A percentile compares a stretch with the other conserved stretches of the same genome.
These are phyloP conservation scores for Oleoguttula mirabilis DNA, from an alignment of 495 filamentous ascomycete species.

Conservation along the genomic window DNA sequence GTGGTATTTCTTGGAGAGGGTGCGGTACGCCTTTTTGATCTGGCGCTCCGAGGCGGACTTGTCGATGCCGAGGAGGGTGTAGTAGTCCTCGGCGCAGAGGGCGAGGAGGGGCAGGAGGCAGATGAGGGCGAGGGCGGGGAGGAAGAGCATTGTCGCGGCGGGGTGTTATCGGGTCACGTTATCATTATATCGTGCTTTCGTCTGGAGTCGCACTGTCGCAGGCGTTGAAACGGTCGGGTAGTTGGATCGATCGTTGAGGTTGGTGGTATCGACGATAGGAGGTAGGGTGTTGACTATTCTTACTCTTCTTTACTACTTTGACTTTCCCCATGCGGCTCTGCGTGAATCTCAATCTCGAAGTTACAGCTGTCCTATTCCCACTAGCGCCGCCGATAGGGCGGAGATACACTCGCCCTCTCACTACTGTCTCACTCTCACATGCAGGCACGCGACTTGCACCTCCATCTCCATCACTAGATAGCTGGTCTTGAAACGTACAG, in stretches of 20 bases:
- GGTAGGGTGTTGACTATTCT: neutral
- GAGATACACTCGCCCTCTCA: no score
- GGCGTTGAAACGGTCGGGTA: no score
- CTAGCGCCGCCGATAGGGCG: no score
- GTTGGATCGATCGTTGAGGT: neutral
- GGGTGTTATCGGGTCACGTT: no score
- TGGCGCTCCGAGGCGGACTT: slow-evolving; percentile 75
- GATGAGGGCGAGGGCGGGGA: slow-evolving; percentile 25
- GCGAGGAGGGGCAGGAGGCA: slow-evolving; percentile 37
- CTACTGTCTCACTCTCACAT: no score
- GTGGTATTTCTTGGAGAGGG: slow-evolving; percentile 88
- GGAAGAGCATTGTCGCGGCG: slow-evolving; percentile 16
- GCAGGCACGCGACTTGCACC: no score
- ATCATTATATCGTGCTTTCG: neutral
- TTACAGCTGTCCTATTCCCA: no score
- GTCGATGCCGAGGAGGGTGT: slow-evolving; percentile 78
- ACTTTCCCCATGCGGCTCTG: neutral
- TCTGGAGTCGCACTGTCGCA: no score
- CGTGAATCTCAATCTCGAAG: no score
- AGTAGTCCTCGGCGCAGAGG: slow-evolving; percentile 71
- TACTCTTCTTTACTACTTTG: neutral
- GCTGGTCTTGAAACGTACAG: no score
- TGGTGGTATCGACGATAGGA: neutral
- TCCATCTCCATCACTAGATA: no score
- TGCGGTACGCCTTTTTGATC: slow-evolving; percentile 92